These are phyloP conservation scores for Lactifluus piperatus DNA, from an alignment of 768 basidiomycete species.

Conservation along the genomic window DNA sequence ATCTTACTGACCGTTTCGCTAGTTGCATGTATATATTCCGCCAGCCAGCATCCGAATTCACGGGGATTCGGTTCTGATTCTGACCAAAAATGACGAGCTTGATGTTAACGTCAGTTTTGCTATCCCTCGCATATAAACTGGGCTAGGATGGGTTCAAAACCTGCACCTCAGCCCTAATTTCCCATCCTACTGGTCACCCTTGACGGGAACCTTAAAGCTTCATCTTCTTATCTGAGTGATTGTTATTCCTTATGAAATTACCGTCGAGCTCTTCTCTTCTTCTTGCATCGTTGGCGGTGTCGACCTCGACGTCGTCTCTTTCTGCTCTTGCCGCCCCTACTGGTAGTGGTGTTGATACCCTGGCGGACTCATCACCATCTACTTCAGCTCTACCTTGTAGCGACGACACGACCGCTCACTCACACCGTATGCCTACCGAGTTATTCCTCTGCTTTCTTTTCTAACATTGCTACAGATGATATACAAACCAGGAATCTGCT, in stretches of 20 bases:
- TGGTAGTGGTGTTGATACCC: neutral
- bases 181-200: constrained; percentile 17
- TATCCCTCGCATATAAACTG: neutral
- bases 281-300: constrained; percentile 26
- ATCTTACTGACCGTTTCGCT: neutral
- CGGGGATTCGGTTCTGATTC: neutral
- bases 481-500: neutral
- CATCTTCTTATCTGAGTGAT: constrained; percentile 6
- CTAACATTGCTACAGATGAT: constrained; percentile 1
- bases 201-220: constrained; percentile 2
- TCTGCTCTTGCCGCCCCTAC: constrained; percentile 26
- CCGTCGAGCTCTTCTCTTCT: constrained; percentile 29
- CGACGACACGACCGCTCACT: neutral
- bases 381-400: constrained; percentile 4
- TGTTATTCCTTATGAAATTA: constrained; percentile 24
- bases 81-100: neutral
- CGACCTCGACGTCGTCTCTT: constrained; percentile 26
- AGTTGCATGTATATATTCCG: neutral
- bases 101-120: neutral
- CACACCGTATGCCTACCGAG: neutral
- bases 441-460: neutral
- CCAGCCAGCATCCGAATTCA: neutral
- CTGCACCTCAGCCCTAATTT: neutral
- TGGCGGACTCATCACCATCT: neutral
- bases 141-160: neutral